Conservation (phyloP, 495 filamentous ascomycete species). For the Tuber brumale region DNA sequence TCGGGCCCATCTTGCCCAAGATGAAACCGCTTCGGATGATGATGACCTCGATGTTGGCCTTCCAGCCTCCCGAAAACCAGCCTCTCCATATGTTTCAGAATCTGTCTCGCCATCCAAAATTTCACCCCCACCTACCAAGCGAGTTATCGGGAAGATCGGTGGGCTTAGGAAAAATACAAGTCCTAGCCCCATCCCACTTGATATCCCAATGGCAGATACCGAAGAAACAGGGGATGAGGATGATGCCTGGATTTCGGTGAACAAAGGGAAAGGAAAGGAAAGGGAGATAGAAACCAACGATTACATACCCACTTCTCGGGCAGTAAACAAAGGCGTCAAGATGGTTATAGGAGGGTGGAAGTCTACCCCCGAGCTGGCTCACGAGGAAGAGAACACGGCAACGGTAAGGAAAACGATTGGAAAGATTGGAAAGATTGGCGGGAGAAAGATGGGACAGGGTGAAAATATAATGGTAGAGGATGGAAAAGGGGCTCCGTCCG, state of each 20-base stretch:
- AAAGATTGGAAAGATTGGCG: constrained; percentile 55
- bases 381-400: constrained; percentile 17
- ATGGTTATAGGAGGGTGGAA: constrained; percentile 47
- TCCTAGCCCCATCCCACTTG: neutral
- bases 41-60: constrained; percentile 39
- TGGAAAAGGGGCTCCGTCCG: neutral
- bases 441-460: constrained; percentile 67
- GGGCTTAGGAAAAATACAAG: neutral
- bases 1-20: constrained; percentile 6
- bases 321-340: constrained; percentile 39
- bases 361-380: constrained; percentile 14
- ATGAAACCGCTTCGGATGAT: constrained; percentile 33
- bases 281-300: neutral
- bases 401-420: constrained; percentile 58
- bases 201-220: constrained; percentile 2
- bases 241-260: constrained; percentile 10
- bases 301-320: constrained; percentile 4
- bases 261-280: constrained; percentile 16
- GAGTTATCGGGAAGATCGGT: constrained; percentile 7
- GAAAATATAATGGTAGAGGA: constrained; percentile 15
- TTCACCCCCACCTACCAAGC: constrained; percentile 2
- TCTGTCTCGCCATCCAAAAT: neutral
- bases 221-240: constrained; percentile 32
- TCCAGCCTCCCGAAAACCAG: constrained; percentile 17
- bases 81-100: constrained; percentile 13